Evolutionary conservation across 768 basidiomycete genomes (phyloP), one percentile per base, ranked within the genome.

Genomic region (Mycena chlorophos): DNA sequence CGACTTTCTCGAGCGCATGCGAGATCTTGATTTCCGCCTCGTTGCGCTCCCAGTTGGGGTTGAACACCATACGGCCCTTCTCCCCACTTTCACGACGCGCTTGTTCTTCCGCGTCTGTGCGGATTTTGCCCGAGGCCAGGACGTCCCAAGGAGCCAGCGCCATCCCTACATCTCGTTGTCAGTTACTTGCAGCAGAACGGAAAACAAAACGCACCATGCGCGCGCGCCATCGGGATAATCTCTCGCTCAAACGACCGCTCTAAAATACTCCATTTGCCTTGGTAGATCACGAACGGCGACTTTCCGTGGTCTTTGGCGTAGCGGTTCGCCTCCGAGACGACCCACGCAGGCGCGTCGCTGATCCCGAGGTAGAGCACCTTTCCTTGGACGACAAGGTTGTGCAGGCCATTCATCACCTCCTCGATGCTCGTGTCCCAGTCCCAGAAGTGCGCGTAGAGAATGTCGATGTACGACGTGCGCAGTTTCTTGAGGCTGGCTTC

Each of bases 381-480:
- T 28, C 77, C 77, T 38, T 67, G 63, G 25, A 67, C 68, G 49
- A 80, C 75, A 26, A 80, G 65, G 16, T 66, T 68, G 61, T 80
- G 75, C 8, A 82, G 65, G 14, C 66, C 65, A 30, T 73, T 72
- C 80, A 80, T 78, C 23, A 80, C 60, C 61, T 83, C 81, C 46
- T 74, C 69, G 28, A 80, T 31, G 27, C 57, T 30, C 3, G 57
- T 55, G 26, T 59, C 53, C 69, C 71, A 78, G 55, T 80, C 79
- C 80, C 77, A 76, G 71, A 73, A 80, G 60, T 84, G 83, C 4
- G 83, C 61, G 56, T 85, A 83, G 27, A 84, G 65, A 45, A 85
- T 74, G 60, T 85, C 83, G 61, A 85, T 75, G 61, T 80, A 87
- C n/a, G 77, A 70, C 0, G 84, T 86, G 40, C 81, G 69, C 19